phyloP scores from a whole-genome alignment of 345 rosid genomes.

The Eutrema yunnanense region DNA sequence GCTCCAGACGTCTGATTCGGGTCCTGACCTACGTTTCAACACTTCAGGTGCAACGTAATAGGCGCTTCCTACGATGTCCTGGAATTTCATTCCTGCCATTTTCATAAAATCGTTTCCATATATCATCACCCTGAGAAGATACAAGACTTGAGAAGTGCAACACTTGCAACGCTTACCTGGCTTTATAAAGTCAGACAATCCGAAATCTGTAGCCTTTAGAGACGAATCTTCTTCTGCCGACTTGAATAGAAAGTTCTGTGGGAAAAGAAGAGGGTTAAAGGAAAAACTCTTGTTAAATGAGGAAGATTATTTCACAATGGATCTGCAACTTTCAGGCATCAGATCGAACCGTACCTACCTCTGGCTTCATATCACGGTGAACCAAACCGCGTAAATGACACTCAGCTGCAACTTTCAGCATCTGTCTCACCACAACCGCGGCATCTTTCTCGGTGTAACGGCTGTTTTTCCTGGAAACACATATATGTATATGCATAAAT shows the following conservation, averaged over 20 bases:
- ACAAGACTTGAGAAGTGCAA: not conserved
- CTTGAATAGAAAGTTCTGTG: conserved; percentile 89
- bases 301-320: not conserved
- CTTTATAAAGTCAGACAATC: conserved; percentile 91
- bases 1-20: conserved; percentile 99
- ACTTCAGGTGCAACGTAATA: conserved; percentile 99
- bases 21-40: conserved; percentile 87
- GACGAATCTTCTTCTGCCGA: conserved; percentile 69
- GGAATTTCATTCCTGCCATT: conserved; percentile 66
- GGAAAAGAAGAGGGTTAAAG: not conserved
- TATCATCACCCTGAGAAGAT: not conserved
- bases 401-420: conserved; percentile 93
- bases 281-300: not conserved
- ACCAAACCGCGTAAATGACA: conserved; percentile 93
- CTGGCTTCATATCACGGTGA: conserved; percentile 98
- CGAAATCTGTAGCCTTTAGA: conserved; percentile 96
- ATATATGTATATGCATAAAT: not conserved
- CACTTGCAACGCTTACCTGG: conserved; percentile 46
- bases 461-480: conserved; percentile 77
- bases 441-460: conserved; percentile 82
- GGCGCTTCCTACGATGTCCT: conserved; percentile 88
- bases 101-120: not conserved
- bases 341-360: conserved; percentile 68
- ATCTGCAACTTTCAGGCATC: not conserved
- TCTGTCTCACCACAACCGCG: conserved; percentile 81